Conservation (phyloP, 768 basidiomycete genomes). For the Pulveroboletus sp. region DNA sequence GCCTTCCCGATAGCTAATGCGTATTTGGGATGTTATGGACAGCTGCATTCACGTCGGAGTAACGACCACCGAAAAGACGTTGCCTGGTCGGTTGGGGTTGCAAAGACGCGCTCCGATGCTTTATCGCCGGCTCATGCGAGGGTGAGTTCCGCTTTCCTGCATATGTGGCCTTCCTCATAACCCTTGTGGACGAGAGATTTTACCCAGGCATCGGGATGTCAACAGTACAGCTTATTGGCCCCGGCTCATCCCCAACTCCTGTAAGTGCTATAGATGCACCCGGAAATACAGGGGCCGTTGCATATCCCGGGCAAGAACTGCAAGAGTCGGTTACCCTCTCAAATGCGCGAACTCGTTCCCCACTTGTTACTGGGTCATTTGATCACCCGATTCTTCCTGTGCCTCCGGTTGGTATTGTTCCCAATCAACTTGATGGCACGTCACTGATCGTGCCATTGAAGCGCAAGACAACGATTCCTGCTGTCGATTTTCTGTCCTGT, state of each 20-base stretch:
- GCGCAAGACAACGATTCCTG: slow-evolving; percentile 85
- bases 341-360: slow-evolving; percentile 21
- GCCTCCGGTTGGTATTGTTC: slow-evolving; percentile 60
- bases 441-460: slow-evolving; percentile 25
- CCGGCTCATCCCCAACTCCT: slow-evolving; percentile 14
- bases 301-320: slow-evolving; percentile 1
- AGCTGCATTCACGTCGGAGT: slow-evolving; percentile 86
- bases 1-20: slow-evolving; percentile 44
- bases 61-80: slow-evolving; percentile 66
- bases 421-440: not conserved
- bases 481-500: slow-evolving; percentile 88
- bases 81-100: slow-evolving; percentile 82
- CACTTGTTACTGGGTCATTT: slow-evolving; percentile 66
- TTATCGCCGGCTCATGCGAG: slow-evolving; percentile 87
- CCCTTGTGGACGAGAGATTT: slow-evolving; percentile 38
- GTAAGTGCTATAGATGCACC: slow-evolving; percentile 27
- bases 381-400: slow-evolving; percentile 78
- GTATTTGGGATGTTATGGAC: slow-evolving; percentile 92
- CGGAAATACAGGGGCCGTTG: not conserved
- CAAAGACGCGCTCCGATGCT: slow-evolving; percentile 83
- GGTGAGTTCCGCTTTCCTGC: slow-evolving; percentile 40
- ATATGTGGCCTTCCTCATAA: slow-evolving; percentile 4
- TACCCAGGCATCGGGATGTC: slow-evolving; percentile 46
- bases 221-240: slow-evolving; percentile 35
- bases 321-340: slow-evolving; percentile 1